phyloP scores from a whole-genome alignment of 257 asterid species.

The Parsonsia alboflavescens region DNA sequence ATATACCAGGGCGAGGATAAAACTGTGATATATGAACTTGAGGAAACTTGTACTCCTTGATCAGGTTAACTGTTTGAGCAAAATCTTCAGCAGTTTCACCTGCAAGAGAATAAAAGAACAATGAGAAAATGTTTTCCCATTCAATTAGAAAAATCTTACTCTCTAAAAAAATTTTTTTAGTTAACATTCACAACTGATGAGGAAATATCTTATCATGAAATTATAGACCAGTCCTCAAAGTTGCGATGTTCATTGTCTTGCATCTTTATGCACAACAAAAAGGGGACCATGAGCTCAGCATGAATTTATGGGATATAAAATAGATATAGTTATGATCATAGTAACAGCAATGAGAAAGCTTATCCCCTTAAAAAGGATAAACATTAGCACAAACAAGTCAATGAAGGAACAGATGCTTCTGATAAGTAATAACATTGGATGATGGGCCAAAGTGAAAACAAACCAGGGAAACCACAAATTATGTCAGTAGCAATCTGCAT shows the following conservation, averaged over 20 bases:
- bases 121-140: background rate
- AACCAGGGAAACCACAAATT: constrained; percentile 98
- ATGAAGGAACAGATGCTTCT: background rate
- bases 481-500: constrained; percentile 98
- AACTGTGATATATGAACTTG: constrained; percentile 95
- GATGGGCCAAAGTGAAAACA: constrained; percentile 20
- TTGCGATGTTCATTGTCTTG: background rate
- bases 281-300: background rate
- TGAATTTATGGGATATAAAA: background rate
- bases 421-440: background rate
- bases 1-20: constrained; percentile 88
- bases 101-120: constrained; percentile 13
- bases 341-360: background rate
- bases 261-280: background rate
- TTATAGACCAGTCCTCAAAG: background rate
- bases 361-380: background rate
- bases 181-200: background rate
- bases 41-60: constrained; percentile 72
- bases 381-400: too few relatives aligned
- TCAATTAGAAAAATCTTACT: background rate
- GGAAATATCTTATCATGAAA: background rate
- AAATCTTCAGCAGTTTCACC: constrained; percentile 96
- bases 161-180: background rate
- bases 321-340: background rate
- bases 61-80: constrained; percentile 67